phyloP scores from a whole-genome alignment of 2,329 filamentous ascomycete species.

The Clarireedia sp. region DNA sequence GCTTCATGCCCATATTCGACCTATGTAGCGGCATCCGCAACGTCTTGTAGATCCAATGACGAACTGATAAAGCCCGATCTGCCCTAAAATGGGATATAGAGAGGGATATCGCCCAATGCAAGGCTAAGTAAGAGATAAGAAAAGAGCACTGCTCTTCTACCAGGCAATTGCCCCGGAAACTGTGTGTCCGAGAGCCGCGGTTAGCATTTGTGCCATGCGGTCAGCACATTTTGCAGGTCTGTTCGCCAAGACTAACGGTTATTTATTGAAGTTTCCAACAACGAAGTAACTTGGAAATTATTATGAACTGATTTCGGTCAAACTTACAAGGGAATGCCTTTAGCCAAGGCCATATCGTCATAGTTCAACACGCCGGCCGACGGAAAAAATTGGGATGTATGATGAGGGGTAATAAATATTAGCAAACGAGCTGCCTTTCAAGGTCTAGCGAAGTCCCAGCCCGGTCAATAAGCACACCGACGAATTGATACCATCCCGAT shows the following conservation, averaged over 20 bases:
- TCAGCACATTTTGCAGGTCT: not conserved
- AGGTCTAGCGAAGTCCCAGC: conserved; percentile 1
- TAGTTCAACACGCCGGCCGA: too few species aligned
- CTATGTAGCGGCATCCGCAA: not conserved
- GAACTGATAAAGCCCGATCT: not conserved
- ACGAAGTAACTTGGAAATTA: too few species aligned
- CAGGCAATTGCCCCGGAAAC: not conserved
- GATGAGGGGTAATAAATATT: not conserved
- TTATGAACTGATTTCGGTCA: too few species aligned
- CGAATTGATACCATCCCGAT: too few species aligned
- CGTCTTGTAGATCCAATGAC: conserved; percentile 1
- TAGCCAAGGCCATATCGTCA: too few species aligned
- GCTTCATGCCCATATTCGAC: not conserved
- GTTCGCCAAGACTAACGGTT: not conserved
- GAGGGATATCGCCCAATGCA: not conserved
- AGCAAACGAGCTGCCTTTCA: conserved; percentile 5
- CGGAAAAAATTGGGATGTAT: not conserved
- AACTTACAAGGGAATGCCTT: too few species aligned
- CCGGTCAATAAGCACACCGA: too few species aligned
- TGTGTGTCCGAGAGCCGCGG: not conserved
- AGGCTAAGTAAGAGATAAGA: not conserved
- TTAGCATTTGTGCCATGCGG: not conserved
- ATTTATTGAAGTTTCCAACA: too few species aligned
- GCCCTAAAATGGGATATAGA: not conserved
- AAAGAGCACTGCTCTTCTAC: not conserved